Evolutionary conservation across 2,329 filamentous ascomycete species (phyloP).

Genomic region (Gnomoniopsis sp.): DNA sequence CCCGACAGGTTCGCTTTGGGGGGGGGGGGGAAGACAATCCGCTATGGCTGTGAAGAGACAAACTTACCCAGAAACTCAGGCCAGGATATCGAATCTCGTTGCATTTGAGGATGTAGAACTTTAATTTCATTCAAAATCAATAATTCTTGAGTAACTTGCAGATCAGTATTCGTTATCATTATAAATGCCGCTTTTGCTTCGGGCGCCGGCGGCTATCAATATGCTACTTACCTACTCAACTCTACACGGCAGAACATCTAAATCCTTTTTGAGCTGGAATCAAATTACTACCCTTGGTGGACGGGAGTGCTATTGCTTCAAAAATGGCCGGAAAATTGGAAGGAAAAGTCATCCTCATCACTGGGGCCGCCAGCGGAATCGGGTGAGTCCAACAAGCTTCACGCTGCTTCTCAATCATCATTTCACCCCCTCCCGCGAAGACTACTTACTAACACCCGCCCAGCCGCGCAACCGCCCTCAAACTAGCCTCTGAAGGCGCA

Average conservation of each 20-base stretch:
- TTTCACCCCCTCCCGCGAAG: not conserved
- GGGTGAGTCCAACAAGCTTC: no score
- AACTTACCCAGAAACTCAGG: no score
- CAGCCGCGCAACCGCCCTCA: slow-evolving; percentile 23
- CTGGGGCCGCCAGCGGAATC: slow-evolving; percentile 24
- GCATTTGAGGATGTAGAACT: no score
- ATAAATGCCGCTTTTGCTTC: not conserved
- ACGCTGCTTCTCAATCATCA: not conserved
- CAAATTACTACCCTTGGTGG: not conserved
- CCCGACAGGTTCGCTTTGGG: no score
- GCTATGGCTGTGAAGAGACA: no score
- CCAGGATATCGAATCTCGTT: no score
- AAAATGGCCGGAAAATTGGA: slow-evolving; percentile 1
- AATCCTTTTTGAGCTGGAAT: not conserved
- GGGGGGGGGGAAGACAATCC: no score
- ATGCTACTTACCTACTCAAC: no score
- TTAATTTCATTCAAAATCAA: no score
- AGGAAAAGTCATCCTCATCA: slow-evolving; percentile 19
- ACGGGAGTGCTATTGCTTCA: not conserved
- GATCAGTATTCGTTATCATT: no score
- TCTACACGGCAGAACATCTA: not conserved
- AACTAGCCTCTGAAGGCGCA: slow-evolving; percentile 25
- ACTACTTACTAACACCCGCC: not conserved
- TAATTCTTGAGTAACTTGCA: no score
- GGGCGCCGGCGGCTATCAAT: no score